These are phyloP conservation scores for Harringtonia lauricola DNA, from an alignment of 2,329 filamentous ascomycete genomes.

Conservation along the genomic window DNA sequence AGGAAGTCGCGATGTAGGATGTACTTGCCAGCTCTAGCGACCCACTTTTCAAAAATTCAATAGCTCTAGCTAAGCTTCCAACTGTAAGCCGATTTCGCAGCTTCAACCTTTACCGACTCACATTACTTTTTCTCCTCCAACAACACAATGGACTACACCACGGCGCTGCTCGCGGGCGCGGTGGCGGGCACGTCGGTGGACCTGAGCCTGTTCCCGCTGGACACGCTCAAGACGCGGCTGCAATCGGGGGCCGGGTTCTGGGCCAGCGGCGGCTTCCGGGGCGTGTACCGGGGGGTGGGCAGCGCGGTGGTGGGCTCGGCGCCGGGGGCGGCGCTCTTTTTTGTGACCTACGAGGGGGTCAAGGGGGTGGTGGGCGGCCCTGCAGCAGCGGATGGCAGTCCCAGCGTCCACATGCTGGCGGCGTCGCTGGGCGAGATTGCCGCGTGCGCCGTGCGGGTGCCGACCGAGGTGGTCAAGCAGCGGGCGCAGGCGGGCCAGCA, in stretches of 20 bases:
- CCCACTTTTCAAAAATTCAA: no score
- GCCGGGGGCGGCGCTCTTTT: slow-evolving; percentile 92
- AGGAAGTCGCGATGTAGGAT: no score
- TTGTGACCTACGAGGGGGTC: slow-evolving; percentile 79
- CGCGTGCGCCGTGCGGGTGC: slow-evolving; percentile 84
- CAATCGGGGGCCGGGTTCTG: slow-evolving; percentile 67
- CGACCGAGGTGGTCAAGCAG: slow-evolving; percentile 96
- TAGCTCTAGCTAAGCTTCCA: neutral
- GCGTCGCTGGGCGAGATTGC: slow-evolving; percentile 82
- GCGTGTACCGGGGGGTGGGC: slow-evolving; percentile 88
- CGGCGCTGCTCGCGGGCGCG: slow-evolving; percentile 67
- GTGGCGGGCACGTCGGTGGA: slow-evolving; percentile 93
- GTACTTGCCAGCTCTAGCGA: no score
- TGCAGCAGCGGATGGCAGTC: slow-evolving; percentile 15
- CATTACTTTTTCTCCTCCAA: no score
- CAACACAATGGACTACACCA: slow-evolving; percentile 42
- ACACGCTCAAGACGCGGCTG: slow-evolving; percentile 96
- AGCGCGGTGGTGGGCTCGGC: slow-evolving; percentile 84
- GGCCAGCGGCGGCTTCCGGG: slow-evolving; percentile 74
- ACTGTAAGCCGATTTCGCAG: neutral
- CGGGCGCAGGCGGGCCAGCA: slow-evolving; percentile 82
- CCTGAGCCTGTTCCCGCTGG: slow-evolving; percentile 92
- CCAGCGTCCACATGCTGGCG: slow-evolving; percentile 64
- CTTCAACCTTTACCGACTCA: neutral
- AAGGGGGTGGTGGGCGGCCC: slow-evolving; percentile 34